Conservation (phyloP, 805 yeast species). For the Lipomyces yamadae region DNA sequence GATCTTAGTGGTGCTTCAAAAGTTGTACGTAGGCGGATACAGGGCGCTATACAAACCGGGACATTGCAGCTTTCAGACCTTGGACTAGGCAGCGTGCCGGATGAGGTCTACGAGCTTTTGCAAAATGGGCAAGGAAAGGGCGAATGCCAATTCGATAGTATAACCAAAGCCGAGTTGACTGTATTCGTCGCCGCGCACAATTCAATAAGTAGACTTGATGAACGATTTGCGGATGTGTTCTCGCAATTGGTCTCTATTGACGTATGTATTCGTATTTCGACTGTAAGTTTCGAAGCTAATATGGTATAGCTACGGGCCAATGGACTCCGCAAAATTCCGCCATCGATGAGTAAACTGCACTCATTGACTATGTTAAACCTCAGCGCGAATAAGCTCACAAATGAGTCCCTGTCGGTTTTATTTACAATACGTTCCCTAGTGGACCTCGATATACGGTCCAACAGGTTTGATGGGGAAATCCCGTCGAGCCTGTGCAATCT, state of each 20-base stretch:
- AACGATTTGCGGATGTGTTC: constrained; percentile 11
- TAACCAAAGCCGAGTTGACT: constrained; percentile 11
- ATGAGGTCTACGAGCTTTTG: constrained; percentile 24
- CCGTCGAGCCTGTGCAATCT: constrained; percentile 23
- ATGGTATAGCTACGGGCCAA: constrained; percentile 24
- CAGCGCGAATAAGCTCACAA: constrained; percentile 25
- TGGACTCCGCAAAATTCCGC: constrained; percentile 25
- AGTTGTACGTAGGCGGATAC: constrained; percentile 13
- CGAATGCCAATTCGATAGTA: background rate
- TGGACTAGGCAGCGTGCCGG: constrained; percentile 18
- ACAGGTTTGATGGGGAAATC: constrained; percentile 29
- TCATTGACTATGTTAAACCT: constrained; percentile 16
- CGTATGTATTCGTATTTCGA: constrained; percentile 11
- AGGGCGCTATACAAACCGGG: constrained; percentile 16
- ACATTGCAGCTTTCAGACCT: constrained; percentile 16
- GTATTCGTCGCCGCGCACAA: constrained; percentile 18
- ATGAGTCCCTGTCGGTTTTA: constrained; percentile 13
- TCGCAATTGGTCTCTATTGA: constrained; percentile 16
- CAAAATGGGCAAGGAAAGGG: constrained; percentile 1
- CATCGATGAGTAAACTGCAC: constrained; percentile 9
- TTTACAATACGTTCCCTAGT: constrained; percentile 19
- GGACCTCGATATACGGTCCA: constrained; percentile 27
- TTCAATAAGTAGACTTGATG: constrained; percentile 24
- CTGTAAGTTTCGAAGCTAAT: background rate
- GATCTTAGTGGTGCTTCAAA: background rate